Evolutionary conservation across 2,329 filamentous ascomycete species (phyloP), one percentile per base, ranked within the genome.

Genomic region (Xylariales sp.): DNA sequence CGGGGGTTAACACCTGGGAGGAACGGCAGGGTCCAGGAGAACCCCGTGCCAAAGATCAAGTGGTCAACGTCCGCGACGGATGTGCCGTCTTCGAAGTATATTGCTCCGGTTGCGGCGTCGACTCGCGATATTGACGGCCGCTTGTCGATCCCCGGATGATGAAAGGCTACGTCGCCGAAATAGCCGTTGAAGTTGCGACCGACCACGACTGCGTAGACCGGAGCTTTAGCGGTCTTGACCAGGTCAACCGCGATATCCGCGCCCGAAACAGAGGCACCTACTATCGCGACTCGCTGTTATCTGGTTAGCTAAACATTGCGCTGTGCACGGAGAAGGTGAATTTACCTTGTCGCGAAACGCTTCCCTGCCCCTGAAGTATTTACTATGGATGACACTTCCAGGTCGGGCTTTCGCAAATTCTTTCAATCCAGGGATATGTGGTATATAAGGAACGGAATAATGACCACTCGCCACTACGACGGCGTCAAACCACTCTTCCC

Each of bases 31-130:
- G 76, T 78, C 78, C 78, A 84, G 19, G 66, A 71, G 55, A 82
- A 84, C 0, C 82, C 82, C 0, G 82, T 86, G 16, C 79, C 80
- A 44, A 85, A 81, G 47, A 86, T 74, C 46, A 86, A 67, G 50
- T 75, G 55, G 55, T 86, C 81, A 11, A 85, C 73, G 14, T 73
- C 63, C 0, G 64, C 47, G 5, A 80, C 64, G 1, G 55, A 63
- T 1, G 63, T 70, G 2, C 78, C 78, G 46, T 84, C 76, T 24
- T 69, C 63, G 35, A 84, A 76, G 43, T 76, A 64, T 0, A 82
- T 73, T 1, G 68, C 73, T 16, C 69, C 58, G 3, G 16, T 25
- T 3, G 19, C 28, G 0, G 61, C 62, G 3, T 56, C 57, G n/a
- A 80, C 56, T 7, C 62, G 60, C 2, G 65, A 55, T 14, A 80